Base-by-base conservation (phyloP, 2,329 filamentous ascomycete genomes). In the Ustulina deusta region DNA sequence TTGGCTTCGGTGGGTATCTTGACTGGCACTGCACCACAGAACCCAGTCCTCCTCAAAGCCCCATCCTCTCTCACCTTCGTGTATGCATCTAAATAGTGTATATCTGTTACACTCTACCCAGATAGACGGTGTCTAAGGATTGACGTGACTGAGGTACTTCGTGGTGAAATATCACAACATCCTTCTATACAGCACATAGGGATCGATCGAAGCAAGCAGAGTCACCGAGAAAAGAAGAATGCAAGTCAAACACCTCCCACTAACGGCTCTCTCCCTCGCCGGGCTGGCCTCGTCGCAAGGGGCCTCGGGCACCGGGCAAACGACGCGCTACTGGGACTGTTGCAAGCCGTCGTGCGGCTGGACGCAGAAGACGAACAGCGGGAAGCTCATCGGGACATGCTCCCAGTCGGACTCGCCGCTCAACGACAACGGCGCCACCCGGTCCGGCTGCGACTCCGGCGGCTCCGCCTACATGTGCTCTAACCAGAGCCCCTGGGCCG, bases 271-370 rank as follows among this genome's bases (percentile, higher is more conserved):
- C 49, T 69, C 68, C 46, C 57, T 71, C 36, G 63, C 71, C 27
- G 54, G 60, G 22, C 62, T 72, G 0, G 71, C 67, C 32, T 57
- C 72, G 44, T 69, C 66, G 7, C 74, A 76, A 62, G 75, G 74
- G 5, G 71, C 74, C 2, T 76, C 75, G 10, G 75, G 75, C 34
- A 66, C 59, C 27, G 76, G 76, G 2, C 61, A 71, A 55, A 80
- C 79, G 58, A 81, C 78, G 34, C 74, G 84, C 66, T 87, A 86
- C 76, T 86, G 87, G 85, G 90, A 92, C 77, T 92, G 90, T 82
- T 92, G 90, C 81, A 92, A 93, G 82, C 86, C 89, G 27, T 90
- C 87, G 22, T 92, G 89, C 77, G 83, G 83, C 3, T 88, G 89
- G 89, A 76, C 82, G 13, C 83, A 78, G 61, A 91, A 91, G 77